Base-by-base conservation (phyloP, 495 filamentous ascomycete species). In the Aspergillus cavernicola region DNA sequence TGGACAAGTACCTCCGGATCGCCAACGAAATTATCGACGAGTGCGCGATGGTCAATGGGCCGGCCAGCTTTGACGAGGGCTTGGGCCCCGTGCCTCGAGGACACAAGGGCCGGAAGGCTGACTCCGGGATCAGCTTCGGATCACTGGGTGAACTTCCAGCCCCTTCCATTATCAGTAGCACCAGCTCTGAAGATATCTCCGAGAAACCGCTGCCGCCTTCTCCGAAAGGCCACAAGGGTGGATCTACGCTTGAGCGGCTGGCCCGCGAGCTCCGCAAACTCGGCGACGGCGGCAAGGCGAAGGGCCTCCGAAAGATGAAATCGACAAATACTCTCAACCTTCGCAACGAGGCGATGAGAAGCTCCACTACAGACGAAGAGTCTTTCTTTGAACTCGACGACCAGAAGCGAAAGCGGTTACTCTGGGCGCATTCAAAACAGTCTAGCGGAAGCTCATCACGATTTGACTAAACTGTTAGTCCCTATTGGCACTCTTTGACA, bases 41-140 rank as follows among this genome's bases (percentile, higher is more conserved):
- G 50, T 86, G 83, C 57, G 22, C 60, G 5, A 67, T 75, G 49
- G 69, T 85, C 26, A 72, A 63, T 22, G 75, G 75, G 36, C 75
- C 74, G 0, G 59, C 75, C 15, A 67, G 75, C 50, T 62, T 85
- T 36, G 61, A 66, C n/a, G 59, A 66, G 46, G 48, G 60, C 29
- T 56, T 58, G 52, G 64, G 61, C 19, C 43, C 66, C 41, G 53
- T 66, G 26, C 51, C 62, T 28, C 62, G 56, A 31, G 59, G 65
- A 35, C 63, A 69, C 43, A 75, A 75, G 51, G 62, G 73, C 16
- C 75, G 81, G 56, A 84, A 84, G 62, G 80, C 74, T 11, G 84
- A 86, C 59, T 86, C 83, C 0, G 84, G 84, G 12, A 78, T 86
- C 38, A 85, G 81, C 65, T 84, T 87, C 63, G 68, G 48, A 48